These are phyloP conservation scores for Fusarium virguliforme DNA, from an alignment of 2,329 filamentous ascomycete species.

Conservation along the genomic window DNA sequence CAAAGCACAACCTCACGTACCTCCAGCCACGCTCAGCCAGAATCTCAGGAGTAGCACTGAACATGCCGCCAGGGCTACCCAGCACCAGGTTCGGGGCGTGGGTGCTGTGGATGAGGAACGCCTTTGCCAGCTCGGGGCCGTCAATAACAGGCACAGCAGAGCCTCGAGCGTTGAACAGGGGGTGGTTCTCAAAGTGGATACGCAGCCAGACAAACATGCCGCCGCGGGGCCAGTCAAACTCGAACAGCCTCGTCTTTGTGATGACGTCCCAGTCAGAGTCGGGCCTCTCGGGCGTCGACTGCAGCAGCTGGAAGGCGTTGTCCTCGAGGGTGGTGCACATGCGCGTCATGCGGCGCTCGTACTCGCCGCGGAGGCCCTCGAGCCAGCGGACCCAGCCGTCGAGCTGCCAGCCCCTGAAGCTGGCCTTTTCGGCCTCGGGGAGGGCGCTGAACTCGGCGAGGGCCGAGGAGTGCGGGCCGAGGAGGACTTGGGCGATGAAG, in stretches of 20 bases:
- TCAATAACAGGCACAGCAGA: conserved; percentile 62
- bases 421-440: conserved; percentile 64
- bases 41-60: conserved; percentile 77
- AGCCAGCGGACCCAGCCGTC: conserved; percentile 95
- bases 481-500: conserved; percentile 82
- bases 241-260: conserved; percentile 80
- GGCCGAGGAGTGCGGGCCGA: conserved; percentile 74
- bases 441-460: conserved; percentile 62
- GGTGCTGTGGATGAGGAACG: conserved; percentile 81
- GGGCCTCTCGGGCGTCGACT: conserved; percentile 65
- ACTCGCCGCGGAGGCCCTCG: conserved; percentile 84
- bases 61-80: conserved; percentile 80
- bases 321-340: conserved; percentile 84
- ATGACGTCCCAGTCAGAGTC: conserved; percentile 81
- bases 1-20: conserved; percentile 87
- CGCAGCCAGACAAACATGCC: conserved; percentile 95
- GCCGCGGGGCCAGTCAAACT: conserved; percentile 84
- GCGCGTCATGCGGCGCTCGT: conserved; percentile 85
- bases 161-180: conserved; percentile 68
- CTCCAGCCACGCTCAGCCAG: conserved; percentile 74
- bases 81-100: conserved; percentile 79
- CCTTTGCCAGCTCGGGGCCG: conserved; percentile 71
- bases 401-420: conserved; percentile 78
- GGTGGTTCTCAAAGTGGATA: conserved; percentile 80
- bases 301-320: conserved; percentile 76